These are phyloP conservation scores for Yarrowia phangngaensis DNA, from an alignment of 805 yeast genomes.

Conservation along the genomic window DNA sequence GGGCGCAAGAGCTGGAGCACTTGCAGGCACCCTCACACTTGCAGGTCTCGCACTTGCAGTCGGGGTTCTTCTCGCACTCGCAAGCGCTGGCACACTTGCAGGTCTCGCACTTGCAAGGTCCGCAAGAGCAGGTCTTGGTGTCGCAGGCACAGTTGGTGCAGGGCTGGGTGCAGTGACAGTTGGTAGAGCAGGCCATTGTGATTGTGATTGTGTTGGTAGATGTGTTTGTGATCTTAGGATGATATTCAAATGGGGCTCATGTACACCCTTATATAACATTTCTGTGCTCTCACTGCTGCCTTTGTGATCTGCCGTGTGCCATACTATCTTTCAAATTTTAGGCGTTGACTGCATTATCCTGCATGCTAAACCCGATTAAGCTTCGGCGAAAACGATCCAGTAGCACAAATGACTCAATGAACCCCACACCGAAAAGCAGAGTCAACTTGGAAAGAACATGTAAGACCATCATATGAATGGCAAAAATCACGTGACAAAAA, in stretches of 20 bases:
- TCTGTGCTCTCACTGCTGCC: too few relatives aligned
- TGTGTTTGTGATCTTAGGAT: neutral
- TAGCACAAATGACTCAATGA: too few relatives aligned
- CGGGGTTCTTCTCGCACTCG: constrained; percentile 18
- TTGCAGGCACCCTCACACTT: constrained; percentile 26
- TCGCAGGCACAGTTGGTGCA: constrained; percentile 26
- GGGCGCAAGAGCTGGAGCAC: constrained; percentile 13
- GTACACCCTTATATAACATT: too few relatives aligned
- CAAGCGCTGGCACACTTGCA: constrained; percentile 18
- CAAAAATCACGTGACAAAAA: constrained; percentile 12
- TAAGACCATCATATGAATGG: neutral
- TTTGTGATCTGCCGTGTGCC: too few relatives aligned
- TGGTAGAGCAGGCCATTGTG: constrained; percentile 28
- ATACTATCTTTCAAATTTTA: too few relatives aligned
- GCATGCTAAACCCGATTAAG: too few relatives aligned
- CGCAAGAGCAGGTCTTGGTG: constrained; percentile 22
- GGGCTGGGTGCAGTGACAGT: constrained; percentile 27
- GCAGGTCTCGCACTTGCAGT: constrained; percentile 26
- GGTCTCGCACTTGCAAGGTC: constrained; percentile 12
- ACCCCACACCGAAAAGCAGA: too few relatives aligned
- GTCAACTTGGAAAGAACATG: too few relatives aligned
- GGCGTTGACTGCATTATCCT: too few relatives aligned
- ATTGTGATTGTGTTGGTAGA: neutral
- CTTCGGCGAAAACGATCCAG: too few relatives aligned
- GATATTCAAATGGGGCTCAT: too few relatives aligned